Percentiles rank a stretch among this genome's conserved stretches.
Conservation (phyloP, 306 rosid genomes). For the Vigna hirtella region DNA sequence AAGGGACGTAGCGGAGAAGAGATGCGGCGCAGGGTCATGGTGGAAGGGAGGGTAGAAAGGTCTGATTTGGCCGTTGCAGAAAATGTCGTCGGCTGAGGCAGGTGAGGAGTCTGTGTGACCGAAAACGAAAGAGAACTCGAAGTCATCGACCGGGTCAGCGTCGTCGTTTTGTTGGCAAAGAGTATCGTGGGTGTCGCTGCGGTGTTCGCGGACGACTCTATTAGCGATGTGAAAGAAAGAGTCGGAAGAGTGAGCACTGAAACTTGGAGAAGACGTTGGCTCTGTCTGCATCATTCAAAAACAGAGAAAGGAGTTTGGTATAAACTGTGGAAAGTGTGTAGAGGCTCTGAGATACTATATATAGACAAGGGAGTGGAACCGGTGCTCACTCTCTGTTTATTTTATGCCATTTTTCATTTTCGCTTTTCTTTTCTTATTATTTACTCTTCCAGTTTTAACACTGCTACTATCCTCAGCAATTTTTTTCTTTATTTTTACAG, state of each 20-base stretch:
- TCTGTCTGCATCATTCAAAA: constrained; percentile 50
- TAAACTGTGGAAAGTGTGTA: neutral
- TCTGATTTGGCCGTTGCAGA: constrained; percentile 80
- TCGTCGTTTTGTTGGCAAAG: neutral
- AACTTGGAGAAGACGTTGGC: constrained; percentile 70
- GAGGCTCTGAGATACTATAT: too few species aligned
- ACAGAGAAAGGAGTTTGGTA: too few species aligned
- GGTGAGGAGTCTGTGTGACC: constrained; percentile 52
- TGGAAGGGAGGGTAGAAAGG: constrained; percentile 73
- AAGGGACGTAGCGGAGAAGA: neutral
- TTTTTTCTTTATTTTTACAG: too few species aligned
- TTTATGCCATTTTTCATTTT: too few species aligned
- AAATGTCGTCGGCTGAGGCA: constrained; percentile 85
- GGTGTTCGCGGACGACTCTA: constrained; percentile 62
- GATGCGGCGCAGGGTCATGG: constrained; percentile 34
- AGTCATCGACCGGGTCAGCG: constrained; percentile 46
- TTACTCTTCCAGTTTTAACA: too few species aligned
- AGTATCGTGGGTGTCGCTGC: neutral
- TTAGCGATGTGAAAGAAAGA: constrained; percentile 76
- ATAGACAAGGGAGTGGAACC: too few species aligned
- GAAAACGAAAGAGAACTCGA: constrained; percentile 65
- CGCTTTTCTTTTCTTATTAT: too few species aligned
- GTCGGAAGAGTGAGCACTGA: constrained; percentile 70
- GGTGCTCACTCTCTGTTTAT: too few species aligned
- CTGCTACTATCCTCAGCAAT: too few species aligned